Evolutionary conservation across 192 early-diverging fungal species (phyloP).

Genomic region (Coemansia interrupta): DNA sequence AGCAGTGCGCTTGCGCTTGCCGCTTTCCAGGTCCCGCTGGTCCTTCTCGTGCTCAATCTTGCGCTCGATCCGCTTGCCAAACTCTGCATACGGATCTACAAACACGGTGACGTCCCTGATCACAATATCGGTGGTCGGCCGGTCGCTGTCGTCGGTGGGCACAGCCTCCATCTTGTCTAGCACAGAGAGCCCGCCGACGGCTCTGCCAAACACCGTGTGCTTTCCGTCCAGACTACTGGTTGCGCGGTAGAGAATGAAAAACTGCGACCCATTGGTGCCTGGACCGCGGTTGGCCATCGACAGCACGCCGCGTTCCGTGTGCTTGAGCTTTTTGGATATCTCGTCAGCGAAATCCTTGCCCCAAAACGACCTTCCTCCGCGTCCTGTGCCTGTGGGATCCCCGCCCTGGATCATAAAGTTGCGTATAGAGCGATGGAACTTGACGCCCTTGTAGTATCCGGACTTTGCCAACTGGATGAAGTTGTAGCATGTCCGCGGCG

Average conservation of each 20-base stretch:
- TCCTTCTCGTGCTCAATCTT: slow-evolving; percentile 57
- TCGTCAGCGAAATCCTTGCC: slow-evolving; percentile 66
- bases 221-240: slow-evolving; percentile 73
- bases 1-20: slow-evolving; percentile 38
- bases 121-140: slow-evolving; percentile 67
- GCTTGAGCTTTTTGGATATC: slow-evolving; percentile 64
- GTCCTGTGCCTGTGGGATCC: slow-evolving; percentile 92
- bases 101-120: slow-evolving; percentile 73
- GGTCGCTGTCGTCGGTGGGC: slow-evolving; percentile 67
- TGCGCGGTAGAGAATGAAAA: slow-evolving; percentile 66
- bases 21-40: slow-evolving; percentile 34
- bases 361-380: slow-evolving; percentile 78
- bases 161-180: slow-evolving; percentile 76
- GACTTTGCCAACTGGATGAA: slow-evolving; percentile 70
- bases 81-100: slow-evolving; percentile 83
- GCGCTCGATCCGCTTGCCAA: slow-evolving; percentile 62
- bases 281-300: slow-evolving; percentile 95
- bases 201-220: slow-evolving; percentile 91
- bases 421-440: slow-evolving; percentile 83
- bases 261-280: slow-evolving; percentile 77
- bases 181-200: slow-evolving; percentile 83
- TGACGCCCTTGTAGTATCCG: slow-evolving; percentile 79
- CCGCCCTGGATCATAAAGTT: slow-evolving; percentile 99
- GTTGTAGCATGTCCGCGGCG: slow-evolving; percentile 89
- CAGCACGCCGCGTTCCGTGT: slow-evolving; percentile 78